A percentile compares a stretch with the other conserved stretches of the same genome.
Conservation (phyloP, 257 asterid genomes). For the Osmanthus fragrans region DNA sequence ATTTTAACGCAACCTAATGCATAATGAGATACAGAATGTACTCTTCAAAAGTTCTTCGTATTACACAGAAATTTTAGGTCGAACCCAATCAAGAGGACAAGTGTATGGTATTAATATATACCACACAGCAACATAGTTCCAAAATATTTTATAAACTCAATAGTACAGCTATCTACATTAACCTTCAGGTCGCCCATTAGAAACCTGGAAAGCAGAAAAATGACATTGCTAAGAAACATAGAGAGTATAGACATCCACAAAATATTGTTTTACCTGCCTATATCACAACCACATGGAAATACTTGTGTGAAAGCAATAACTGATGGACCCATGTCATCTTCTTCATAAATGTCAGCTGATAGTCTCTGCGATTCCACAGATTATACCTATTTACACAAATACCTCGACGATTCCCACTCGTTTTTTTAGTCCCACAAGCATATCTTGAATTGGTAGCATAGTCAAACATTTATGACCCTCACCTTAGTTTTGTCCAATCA, state of each 20-base stretch:
- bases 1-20: too few relatives aligned
- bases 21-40: too few relatives aligned
- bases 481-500: slow-evolving; percentile 22
- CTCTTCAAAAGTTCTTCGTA: too few relatives aligned
- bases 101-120: too few relatives aligned
- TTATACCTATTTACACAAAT: too few relatives aligned
- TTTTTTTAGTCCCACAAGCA: too few relatives aligned
- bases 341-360: slow-evolving; percentile 9
- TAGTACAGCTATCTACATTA: not conserved
- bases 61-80: too few relatives aligned
- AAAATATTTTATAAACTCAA: not conserved
- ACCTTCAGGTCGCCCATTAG: slow-evolving; percentile 2
- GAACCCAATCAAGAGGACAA: too few relatives aligned
- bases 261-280: not conserved
- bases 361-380: too few relatives aligned
- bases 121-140: too few relatives aligned
- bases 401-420: too few relatives aligned
- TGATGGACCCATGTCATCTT: slow-evolving; percentile 21
- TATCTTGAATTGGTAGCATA: not conserved
- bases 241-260: not conserved
- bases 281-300: slow-evolving; percentile 6
- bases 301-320: slow-evolving; percentile 13
- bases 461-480: not conserved
- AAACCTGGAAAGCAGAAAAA: not conserved
- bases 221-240: not conserved